These are phyloP conservation scores for Handroanthus guayacan DNA, from an alignment of 257 asterid species.

Conservation along the genomic window DNA sequence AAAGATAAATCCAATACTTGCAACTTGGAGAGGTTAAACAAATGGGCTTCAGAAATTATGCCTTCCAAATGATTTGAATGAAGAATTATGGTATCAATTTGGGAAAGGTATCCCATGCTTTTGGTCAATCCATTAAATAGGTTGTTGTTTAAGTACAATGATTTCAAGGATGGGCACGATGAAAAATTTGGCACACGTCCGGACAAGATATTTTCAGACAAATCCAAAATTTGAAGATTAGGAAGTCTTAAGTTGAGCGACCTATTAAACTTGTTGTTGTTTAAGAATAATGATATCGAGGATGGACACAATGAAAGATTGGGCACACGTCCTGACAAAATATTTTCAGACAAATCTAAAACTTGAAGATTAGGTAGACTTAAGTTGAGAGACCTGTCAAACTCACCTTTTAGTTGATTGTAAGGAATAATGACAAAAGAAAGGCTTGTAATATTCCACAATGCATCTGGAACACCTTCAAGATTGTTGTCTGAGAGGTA, in stretches of 20 bases:
- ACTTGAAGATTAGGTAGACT: too few relatives aligned
- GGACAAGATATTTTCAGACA: neutral
- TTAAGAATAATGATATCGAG: too few relatives aligned
- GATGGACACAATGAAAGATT: too few relatives aligned
- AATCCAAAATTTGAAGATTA: neutral
- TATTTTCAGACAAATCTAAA: too few relatives aligned
- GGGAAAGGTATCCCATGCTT: slow-evolving; percentile 30
- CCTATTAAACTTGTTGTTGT: too few relatives aligned
- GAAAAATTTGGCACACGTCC: slow-evolving; percentile 36
- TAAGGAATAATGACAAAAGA: neutral
- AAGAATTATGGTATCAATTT: slow-evolving; percentile 29
- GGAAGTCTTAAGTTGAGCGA: neutral
- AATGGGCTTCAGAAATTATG: slow-evolving; percentile 28
- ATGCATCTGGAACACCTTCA: neutral
- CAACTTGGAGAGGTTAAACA: slow-evolving; percentile 35
- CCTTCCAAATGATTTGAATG: slow-evolving; percentile 39
- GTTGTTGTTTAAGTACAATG: slow-evolving; percentile 21
- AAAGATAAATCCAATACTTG: slow-evolving; percentile 26
- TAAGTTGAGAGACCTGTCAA: too few relatives aligned
- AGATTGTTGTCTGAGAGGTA: neutral
- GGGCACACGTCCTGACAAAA: too few relatives aligned
- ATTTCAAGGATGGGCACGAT: slow-evolving; percentile 17
- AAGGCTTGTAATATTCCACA: neutral
- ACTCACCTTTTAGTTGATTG: neutral
- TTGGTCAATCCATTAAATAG: slow-evolving; percentile 21